These are phyloP conservation scores for Beauveria asiatica DNA, from an alignment of 2,329 filamentous ascomycete genomes.

Conservation along the genomic window DNA sequence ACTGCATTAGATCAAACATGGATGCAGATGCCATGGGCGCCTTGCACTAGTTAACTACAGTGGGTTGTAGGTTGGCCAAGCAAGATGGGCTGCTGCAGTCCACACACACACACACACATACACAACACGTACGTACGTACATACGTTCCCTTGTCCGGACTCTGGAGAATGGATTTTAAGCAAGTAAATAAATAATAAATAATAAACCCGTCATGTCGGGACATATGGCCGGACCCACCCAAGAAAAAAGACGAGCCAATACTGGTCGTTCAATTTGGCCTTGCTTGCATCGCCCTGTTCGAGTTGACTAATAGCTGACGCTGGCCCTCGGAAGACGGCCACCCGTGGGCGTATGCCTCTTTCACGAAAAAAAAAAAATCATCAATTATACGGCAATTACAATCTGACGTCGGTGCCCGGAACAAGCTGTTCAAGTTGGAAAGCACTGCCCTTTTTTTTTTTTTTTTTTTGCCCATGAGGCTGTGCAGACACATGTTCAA, in stretches of 20 bases:
- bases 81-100: background rate
- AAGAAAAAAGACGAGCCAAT: background rate
- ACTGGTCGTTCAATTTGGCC: too few relatives aligned
- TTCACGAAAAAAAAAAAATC: too few relatives aligned
- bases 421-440: too few relatives aligned
- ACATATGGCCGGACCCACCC: background rate
- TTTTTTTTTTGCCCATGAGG: background rate
- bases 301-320: background rate
- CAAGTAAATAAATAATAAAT: background rate
- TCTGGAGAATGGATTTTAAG: too few relatives aligned
- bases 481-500: background rate
- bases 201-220: conserved; percentile 1
- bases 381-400: too few relatives aligned
- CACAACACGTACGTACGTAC: background rate
- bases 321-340: background rate
- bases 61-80: too few relatives aligned
- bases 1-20: background rate
- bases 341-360: background rate
- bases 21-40: background rate
- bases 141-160: background rate
- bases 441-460: background rate
- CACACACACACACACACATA: background rate
- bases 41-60: too few relatives aligned
- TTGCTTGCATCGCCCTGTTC: background rate
- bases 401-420: too few relatives aligned